Evolutionary conservation across 2,329 filamentous ascomycete genomes (phyloP).

Genomic region (Aureobasidium namibiae): DNA sequence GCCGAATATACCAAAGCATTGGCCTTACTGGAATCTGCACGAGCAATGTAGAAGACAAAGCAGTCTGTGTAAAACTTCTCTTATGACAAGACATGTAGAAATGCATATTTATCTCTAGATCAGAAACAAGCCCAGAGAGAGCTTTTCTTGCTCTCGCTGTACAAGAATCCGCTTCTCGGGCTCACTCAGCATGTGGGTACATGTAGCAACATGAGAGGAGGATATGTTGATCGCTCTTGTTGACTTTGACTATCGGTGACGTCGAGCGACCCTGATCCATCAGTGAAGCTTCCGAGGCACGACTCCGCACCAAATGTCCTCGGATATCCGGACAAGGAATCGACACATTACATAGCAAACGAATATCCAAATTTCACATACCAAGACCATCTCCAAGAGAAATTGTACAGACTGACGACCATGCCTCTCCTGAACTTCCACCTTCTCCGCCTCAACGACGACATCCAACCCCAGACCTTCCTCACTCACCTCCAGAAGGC

Average conservation of each 20-base stretch:
- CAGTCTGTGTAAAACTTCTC: not conserved
- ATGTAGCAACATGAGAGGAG: no score
- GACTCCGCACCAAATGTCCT: not conserved
- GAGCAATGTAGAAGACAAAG: not conserved
- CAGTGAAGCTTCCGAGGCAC: slow-evolving; percentile 1
- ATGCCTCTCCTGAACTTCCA: slow-evolving; percentile 45
- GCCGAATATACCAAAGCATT: not conserved
- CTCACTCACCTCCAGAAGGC: slow-evolving; percentile 29
- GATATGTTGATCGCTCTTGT: not conserved
- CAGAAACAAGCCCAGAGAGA: not conserved
- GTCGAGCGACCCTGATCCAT: slow-evolving; percentile 2
- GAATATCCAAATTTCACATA: not conserved
- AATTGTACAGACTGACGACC: not conserved
- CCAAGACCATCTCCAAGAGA: not conserved
- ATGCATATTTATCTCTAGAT: not conserved
- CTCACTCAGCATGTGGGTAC: no score
- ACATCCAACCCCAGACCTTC: slow-evolving; percentile 30
- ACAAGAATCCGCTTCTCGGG: no score
- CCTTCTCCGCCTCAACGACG: slow-evolving; percentile 34
- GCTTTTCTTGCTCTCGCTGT: no score
- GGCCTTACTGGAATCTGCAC: not conserved
- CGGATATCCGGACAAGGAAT: not conserved
- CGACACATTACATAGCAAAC: not conserved
- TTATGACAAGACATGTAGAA: not conserved
- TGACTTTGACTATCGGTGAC: not conserved